Evolutionary conservation across 805 yeast species (phyloP).

Genomic region (Myxozyma neglecta): DNA sequence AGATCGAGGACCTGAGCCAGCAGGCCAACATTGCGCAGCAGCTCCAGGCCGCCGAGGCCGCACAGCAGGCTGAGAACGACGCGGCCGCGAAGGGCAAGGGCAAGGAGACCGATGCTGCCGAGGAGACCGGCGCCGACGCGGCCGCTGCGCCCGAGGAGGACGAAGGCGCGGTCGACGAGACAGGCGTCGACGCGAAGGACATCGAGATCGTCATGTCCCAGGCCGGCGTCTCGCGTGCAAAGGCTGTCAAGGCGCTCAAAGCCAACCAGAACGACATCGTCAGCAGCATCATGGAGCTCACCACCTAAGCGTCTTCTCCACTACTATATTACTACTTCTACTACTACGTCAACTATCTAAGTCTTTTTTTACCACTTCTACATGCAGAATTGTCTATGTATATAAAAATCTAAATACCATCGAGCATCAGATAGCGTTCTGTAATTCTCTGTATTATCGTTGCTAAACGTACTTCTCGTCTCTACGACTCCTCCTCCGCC

Average conservation of each 20-base stretch:
- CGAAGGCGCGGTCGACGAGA: conserved; percentile 64
- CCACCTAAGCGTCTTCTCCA: conserved; percentile 37
- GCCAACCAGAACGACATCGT: conserved; percentile 91
- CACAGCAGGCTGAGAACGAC: conserved; percentile 33
- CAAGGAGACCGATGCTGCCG: conserved; percentile 43
- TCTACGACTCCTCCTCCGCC: not conserved
- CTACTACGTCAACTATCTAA: no score
- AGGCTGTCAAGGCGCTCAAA: conserved; percentile 88
- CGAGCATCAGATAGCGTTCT: not conserved
- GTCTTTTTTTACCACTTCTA: no score
- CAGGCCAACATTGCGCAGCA: conserved; percentile 74
- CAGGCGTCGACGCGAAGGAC: conserved; percentile 80
- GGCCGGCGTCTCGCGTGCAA: conserved; percentile 82
- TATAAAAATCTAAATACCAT: no score
- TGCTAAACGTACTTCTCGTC: not conserved
- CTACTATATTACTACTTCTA: no score
- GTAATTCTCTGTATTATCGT: not conserved
- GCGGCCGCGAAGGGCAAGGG: conserved; percentile 37
- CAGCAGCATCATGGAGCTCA: conserved; percentile 79
- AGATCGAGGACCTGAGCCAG: conserved; percentile 89
- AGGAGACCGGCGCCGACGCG: conserved; percentile 52
- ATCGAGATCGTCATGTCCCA: conserved; percentile 86
- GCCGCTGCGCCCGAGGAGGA: conserved; percentile 39
- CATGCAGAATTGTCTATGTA: no score
- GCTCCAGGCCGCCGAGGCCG: conserved; percentile 50